These are phyloP conservation scores for Botrytis tulipae DNA, from an alignment of 2,329 filamentous ascomycete species.

Conservation along the genomic window DNA sequence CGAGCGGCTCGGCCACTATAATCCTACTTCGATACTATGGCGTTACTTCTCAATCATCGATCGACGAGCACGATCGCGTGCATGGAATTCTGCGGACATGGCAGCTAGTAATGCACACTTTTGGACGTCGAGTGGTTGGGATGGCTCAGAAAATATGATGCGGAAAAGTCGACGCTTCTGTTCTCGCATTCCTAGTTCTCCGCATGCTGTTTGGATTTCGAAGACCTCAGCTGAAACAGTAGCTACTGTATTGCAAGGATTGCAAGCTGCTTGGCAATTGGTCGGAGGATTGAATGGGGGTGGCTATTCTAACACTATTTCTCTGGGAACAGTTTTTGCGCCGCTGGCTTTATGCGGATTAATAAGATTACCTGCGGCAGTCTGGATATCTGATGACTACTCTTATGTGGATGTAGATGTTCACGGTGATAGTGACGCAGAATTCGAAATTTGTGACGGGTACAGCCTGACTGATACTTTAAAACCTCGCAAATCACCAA, in stretches of 20 bases:
- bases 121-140: not conserved
- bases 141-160: not conserved
- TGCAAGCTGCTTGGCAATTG: not conserved
- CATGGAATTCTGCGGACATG: not conserved
- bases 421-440: not conserved
- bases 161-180: not conserved
- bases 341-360: not conserved
- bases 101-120: not conserved
- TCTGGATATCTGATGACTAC: not conserved
- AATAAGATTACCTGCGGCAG: not conserved
- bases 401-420: not conserved
- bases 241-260: not conserved
- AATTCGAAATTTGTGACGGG: not conserved
- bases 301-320: not conserved
- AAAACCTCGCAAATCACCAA: not conserved
- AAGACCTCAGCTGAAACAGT: not conserved
- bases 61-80: not conserved
- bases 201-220: not conserved
- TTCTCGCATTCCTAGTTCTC: not conserved
- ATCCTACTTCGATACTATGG: not conserved
- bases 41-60: not conserved
- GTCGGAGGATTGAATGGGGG: not conserved
- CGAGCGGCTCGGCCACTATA: not conserved
- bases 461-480: not conserved
- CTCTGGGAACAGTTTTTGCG: not conserved